Evolutionary conservation across 768 basidiomycete species (phyloP).

Genomic region (Polyporus arcularius): DNA sequence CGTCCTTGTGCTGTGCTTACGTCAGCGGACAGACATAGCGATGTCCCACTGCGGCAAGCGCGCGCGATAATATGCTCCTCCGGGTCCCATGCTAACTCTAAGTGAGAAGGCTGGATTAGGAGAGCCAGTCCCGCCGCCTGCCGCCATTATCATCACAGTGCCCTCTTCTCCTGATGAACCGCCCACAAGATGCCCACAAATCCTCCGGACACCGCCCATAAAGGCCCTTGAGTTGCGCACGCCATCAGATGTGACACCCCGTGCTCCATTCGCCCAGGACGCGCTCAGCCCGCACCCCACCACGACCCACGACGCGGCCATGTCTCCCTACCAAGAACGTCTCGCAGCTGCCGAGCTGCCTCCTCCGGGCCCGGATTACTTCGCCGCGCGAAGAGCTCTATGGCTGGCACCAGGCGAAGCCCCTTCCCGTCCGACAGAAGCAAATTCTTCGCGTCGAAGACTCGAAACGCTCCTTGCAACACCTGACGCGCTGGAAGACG

Average conservation of each 20-base stretch:
- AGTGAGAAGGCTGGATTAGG: slow-evolving; percentile 4
- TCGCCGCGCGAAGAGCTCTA: slow-evolving; percentile 58
- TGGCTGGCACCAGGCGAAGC: slow-evolving; percentile 51
- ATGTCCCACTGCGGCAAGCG: slow-evolving; percentile 5
- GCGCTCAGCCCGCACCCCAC: neutral
- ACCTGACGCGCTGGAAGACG: slow-evolving; percentile 49
- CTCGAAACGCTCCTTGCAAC: slow-evolving; percentile 45
- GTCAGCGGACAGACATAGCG: slow-evolving; percentile 4
- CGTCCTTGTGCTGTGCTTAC: slow-evolving; percentile 1
- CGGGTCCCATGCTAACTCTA: slow-evolving; percentile 7
- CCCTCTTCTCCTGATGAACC: slow-evolving; percentile 26
- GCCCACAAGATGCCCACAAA: neutral
- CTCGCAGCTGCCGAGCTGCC: slow-evolving; percentile 47
- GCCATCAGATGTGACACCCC: slow-evolving; percentile 13
- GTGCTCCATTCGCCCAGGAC: neutral
- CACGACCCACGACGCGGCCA: slow-evolving; percentile 10
- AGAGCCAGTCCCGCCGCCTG: slow-evolving; percentile 1
- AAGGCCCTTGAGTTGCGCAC: slow-evolving; percentile 1
- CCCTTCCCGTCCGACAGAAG: slow-evolving; percentile 23
- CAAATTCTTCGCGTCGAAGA: slow-evolving; percentile 42
- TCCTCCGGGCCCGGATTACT: slow-evolving; percentile 64
- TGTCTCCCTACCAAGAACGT: slow-evolving; percentile 41
- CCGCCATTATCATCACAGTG: slow-evolving; percentile 24
- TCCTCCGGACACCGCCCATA: slow-evolving; percentile 2
- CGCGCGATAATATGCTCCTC: neutral